A percentile compares a stretch with the other conserved stretches of the same genome.
These are phyloP conservation scores for Mycena sanguinolenta DNA, from an alignment of 768 basidiomycete genomes.

Conservation along the genomic window DNA sequence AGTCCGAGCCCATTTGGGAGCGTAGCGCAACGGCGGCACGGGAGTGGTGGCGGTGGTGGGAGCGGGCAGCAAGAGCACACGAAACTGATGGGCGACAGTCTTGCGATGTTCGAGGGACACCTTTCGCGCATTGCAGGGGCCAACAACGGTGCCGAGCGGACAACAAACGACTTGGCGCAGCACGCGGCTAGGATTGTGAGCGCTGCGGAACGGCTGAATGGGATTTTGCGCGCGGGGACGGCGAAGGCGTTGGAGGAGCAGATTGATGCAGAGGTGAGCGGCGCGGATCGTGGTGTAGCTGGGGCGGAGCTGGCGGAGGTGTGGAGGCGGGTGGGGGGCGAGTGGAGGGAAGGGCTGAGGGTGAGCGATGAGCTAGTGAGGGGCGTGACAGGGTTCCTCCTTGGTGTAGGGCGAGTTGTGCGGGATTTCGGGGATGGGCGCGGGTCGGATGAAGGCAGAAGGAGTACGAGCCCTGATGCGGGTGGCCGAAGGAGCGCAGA, in stretches of 20 bases:
- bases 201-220: constrained; percentile 77
- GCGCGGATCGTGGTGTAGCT: constrained; percentile 40
- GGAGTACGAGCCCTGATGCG: constrained; percentile 70
- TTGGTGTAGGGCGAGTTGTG: constrained; percentile 80
- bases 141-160: constrained; percentile 43
- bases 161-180: constrained; percentile 65
- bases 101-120: constrained; percentile 78
- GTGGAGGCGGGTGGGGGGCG: constrained; percentile 78
- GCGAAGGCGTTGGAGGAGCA: constrained; percentile 76
- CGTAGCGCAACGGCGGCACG: constrained; percentile 30
- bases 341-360: constrained; percentile 78
- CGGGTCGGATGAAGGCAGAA: constrained; percentile 48
- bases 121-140: constrained; percentile 66
- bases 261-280: constrained; percentile 80
- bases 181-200: constrained; percentile 75
- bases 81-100: constrained; percentile 76
- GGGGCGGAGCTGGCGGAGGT: constrained; percentile 62
- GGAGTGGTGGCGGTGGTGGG: constrained; percentile 18
- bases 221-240: constrained; percentile 67
- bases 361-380: constrained; percentile 86
- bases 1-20: constrained; percentile 47
- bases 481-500: constrained; percentile 65
- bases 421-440: constrained; percentile 61
- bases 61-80: constrained; percentile 67
- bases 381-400: constrained; percentile 79